phyloP scores from a whole-genome alignment of 805 yeast genomes.

The Candida caryicola region DNA sequence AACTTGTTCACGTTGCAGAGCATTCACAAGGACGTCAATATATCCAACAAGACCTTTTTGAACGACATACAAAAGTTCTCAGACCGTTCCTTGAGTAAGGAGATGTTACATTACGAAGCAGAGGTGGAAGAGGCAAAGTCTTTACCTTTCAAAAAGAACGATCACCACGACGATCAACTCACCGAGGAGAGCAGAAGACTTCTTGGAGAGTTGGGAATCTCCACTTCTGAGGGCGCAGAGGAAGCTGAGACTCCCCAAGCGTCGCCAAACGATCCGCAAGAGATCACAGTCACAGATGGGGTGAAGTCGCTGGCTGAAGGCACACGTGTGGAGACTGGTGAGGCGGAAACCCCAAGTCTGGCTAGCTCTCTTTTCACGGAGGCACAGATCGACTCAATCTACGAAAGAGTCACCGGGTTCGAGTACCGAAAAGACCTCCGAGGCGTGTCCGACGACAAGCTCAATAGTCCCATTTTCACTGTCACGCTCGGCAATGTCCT shows the following conservation, averaged over 20 bases:
- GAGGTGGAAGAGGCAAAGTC: conserved; percentile 16
- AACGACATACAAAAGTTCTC: conserved; percentile 13
- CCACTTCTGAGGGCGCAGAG: conserved; percentile 3
- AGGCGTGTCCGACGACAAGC: conserved; percentile 18
- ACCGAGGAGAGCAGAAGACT: conserved; percentile 15
- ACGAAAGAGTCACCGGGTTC: conserved; percentile 24
- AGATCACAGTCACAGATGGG: neutral
- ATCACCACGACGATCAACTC: conserved; percentile 2
- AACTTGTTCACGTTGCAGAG: conserved; percentile 6
- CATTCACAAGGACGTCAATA: neutral
- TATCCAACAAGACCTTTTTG: conserved; percentile 3
- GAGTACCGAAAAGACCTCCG: conserved; percentile 17
- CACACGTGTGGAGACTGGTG: neutral
- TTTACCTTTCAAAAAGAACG: conserved; percentile 7
- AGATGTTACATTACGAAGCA: conserved; percentile 10
- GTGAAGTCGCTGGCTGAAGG: conserved; percentile 3
- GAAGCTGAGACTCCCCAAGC: too few species aligned
- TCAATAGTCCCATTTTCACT: conserved; percentile 30
- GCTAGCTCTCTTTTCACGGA: conserved; percentile 5
- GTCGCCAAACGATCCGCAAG: neutral
- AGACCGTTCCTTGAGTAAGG: conserved; percentile 13
- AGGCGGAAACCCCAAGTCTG: neutral
- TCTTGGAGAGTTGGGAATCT: conserved; percentile 17
- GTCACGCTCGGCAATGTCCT: conserved; percentile 41
- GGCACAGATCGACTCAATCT: conserved; percentile 20